Conservation (phyloP, 805 yeast species). For the Yarrowia bubula region DNA sequence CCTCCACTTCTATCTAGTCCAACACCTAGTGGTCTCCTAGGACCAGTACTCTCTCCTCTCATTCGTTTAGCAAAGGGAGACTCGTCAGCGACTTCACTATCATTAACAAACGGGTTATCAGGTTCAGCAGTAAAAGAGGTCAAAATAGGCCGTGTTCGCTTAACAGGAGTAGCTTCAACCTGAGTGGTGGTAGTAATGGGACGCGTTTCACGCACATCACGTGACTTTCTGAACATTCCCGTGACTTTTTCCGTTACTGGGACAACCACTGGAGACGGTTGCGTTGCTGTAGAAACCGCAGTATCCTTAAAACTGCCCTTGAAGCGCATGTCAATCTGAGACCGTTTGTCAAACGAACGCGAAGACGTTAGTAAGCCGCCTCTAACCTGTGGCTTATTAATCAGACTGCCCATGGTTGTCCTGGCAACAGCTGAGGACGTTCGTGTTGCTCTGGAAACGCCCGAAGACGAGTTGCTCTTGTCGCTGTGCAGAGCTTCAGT, state of each 20-base stretch:
- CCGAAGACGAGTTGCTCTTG: not conserved
- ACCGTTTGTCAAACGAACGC: not conserved
- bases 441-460: not conserved
- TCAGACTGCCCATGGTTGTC: not conserved
- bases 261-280: not conserved
- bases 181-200: not conserved
- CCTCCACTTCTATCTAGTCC: no score
- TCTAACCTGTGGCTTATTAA: not conserved
- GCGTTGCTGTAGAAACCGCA: not conserved
- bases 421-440: not conserved
- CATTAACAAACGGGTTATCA: conserved; percentile 6
- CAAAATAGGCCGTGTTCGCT: not conserved
- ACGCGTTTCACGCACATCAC: not conserved
- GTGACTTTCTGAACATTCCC: conserved; percentile 9
- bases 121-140: conserved; percentile 1
- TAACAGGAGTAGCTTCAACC: not conserved
- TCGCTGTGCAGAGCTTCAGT: not conserved
- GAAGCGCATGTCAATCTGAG: conserved; percentile 6
- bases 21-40: not conserved
- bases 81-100: not conserved
- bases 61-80: conserved; percentile 14
- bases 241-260: not conserved
- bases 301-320: not conserved
- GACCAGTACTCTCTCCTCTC: conserved; percentile 1
- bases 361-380: conserved; percentile 3